Evolutionary conservation across 2,329 filamentous ascomycete species (phyloP).

Genomic region (Colletotrichum musae): DNA sequence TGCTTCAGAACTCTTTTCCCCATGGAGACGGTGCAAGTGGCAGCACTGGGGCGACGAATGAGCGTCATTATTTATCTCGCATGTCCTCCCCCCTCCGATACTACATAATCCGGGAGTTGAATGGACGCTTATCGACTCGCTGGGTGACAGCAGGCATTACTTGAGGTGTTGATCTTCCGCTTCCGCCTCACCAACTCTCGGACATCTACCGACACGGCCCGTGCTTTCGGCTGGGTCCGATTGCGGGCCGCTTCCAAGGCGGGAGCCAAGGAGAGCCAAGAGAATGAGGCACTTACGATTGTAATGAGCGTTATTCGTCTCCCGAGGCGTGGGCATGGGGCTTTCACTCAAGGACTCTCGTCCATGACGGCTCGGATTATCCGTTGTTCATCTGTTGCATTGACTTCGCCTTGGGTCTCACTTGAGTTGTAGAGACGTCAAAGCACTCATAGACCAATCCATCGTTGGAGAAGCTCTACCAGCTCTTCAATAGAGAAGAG

Average conservation of each 20-base stretch:
- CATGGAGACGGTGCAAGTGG: conserved; percentile 9
- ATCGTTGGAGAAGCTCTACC: too few relatives aligned
- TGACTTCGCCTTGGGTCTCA: neutral
- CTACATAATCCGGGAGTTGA: neutral
- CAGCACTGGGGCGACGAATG: conserved; percentile 14
- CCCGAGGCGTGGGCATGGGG: neutral
- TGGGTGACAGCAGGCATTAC: conserved; percentile 8
- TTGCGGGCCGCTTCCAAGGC: conserved; percentile 10
- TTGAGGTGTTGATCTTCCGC: neutral
- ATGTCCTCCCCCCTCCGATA: neutral
- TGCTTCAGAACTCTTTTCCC: conserved; percentile 22
- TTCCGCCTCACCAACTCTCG: neutral
- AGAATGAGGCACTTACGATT: conserved; percentile 1
- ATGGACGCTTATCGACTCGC: neutral
- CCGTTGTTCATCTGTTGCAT: neutral
- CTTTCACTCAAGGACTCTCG: neutral
- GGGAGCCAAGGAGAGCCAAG: neutral
- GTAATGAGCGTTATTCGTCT: neutral
- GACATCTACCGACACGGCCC: conserved; percentile 14
- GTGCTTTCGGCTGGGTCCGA: conserved; percentile 15
- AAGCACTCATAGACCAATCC: too few relatives aligned
- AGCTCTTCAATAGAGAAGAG: rapidly evolving
- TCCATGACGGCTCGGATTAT: neutral
- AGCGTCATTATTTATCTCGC: conserved; percentile 20
- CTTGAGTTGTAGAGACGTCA: neutral